A percentile compares a stretch with the other conserved stretches of the same genome.
Evolutionary conservation across 2,329 filamentous ascomycete genomes (phyloP).

Genomic region (Pseudocercospora cruenta): DNA sequence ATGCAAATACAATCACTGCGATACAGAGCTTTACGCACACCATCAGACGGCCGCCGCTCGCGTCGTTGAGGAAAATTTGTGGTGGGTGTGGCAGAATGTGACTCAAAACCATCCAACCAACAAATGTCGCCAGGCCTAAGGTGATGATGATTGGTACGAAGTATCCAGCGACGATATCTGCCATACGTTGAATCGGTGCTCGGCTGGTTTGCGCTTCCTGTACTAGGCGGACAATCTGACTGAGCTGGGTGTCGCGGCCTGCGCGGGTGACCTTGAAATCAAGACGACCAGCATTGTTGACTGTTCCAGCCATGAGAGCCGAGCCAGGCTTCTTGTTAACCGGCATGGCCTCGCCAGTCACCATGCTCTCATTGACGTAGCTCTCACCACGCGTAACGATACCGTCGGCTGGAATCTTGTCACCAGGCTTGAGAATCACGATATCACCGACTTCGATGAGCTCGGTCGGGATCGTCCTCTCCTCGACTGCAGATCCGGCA

Average conservation of each 20-base stretch:
- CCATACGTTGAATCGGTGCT: conserved; percentile 91
- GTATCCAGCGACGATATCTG: conserved; percentile 87
- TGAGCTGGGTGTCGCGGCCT: conserved; percentile 92
- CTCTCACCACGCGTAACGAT: conserved; percentile 85
- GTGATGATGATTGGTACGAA: conserved; percentile 89
- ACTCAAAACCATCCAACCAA: conserved; percentile 92
- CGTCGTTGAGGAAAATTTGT: conserved; percentile 77
- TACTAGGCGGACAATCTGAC: conserved; percentile 97
- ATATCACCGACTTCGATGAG: conserved; percentile 92
- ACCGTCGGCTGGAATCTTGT: conserved; percentile 95
- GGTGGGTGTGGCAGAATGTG: conserved; percentile 84
- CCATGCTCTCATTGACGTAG: conserved; percentile 97
- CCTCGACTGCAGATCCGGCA: conserved; percentile 69
- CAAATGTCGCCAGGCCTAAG: conserved; percentile 82
- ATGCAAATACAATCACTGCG: conserved; percentile 97
- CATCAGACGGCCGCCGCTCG: conserved; percentile 90
- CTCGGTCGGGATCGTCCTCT: conserved; percentile 88
- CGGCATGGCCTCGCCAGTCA: conserved; percentile 95
- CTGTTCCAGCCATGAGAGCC: conserved; percentile 85
- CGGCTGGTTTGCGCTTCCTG: conserved; percentile 94
- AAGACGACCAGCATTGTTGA: conserved; percentile 88
- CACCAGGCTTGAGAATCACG: conserved; percentile 87
- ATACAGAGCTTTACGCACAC: conserved; percentile 97
- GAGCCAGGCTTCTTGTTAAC: conserved; percentile 84
- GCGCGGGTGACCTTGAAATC: conserved; percentile 92